These are phyloP conservation scores for Ophiorrhiza pumila DNA, from an alignment of 257 asterid species.

Conservation along the genomic window DNA sequence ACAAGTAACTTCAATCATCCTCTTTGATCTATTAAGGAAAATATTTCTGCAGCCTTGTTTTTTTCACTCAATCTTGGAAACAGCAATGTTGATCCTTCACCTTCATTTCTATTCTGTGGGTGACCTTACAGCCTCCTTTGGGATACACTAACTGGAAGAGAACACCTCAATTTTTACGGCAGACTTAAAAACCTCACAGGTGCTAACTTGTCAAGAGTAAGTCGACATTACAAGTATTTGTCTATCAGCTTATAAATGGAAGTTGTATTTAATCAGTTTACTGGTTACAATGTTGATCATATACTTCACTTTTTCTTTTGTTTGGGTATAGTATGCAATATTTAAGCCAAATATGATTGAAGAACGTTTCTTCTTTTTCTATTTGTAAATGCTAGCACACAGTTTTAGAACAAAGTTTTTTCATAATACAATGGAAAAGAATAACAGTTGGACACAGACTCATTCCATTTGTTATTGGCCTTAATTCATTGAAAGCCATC, in stretches of 20 bases:
- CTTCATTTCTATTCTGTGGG: background rate
- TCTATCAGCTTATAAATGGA: background rate
- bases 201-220: conserved; percentile 56
- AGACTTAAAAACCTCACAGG: conserved; percentile 93
- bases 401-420: background rate
- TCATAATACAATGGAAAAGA: background rate
- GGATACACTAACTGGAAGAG: conserved; percentile 82
- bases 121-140: conserved; percentile 64
- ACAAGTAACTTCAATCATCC: conserved; percentile 48
- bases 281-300: background rate
- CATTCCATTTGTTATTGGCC: background rate
- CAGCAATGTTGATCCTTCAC: background rate
- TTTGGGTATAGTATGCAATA: background rate
- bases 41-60: background rate
- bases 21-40: conserved; percentile 12
- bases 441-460: background rate
- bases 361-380: background rate
- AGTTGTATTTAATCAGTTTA: background rate
- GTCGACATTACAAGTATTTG: conserved; percentile 3
- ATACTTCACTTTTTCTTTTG: background rate
- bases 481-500: background rate
- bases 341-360: background rate
- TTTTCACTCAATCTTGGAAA: background rate
- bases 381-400: background rate
- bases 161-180: conserved; percentile 88